Percentiles rank a stretch among this genome's conserved stretches.
phyloP scores from a whole-genome alignment of 495 filamentous ascomycete species.

The Barbatosphaeria neglecta region DNA sequence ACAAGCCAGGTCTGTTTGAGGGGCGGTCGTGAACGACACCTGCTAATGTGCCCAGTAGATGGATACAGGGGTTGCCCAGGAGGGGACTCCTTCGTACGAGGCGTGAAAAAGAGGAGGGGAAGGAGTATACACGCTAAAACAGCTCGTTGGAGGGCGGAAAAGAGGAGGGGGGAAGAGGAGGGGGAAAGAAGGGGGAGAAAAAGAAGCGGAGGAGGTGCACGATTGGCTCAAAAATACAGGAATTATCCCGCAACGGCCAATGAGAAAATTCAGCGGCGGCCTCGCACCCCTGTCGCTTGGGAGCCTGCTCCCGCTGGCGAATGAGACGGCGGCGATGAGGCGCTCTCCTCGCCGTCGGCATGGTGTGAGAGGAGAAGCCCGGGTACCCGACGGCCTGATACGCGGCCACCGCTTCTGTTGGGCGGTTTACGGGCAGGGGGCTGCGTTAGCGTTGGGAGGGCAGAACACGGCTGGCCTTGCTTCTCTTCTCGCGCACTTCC shows the following conservation, averaged over 20 bases:
- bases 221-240: not conserved
- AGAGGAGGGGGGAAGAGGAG: not conserved
- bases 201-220: not conserved
- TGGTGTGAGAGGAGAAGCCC: not conserved
- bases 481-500: not conserved
- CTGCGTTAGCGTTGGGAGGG: too few species aligned
- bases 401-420: slow-evolving; percentile 9
- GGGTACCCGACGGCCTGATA: too few species aligned
- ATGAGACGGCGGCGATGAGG: slow-evolving; percentile 4
- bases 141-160: not conserved
- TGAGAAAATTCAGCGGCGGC: not conserved
- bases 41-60: not conserved
- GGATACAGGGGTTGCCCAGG: not conserved
- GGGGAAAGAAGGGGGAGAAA: not conserved
- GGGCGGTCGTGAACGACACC: not conserved
- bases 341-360: too few species aligned
- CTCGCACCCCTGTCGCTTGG: not conserved
- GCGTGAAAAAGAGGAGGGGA: not conserved
- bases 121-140: too few species aligned
- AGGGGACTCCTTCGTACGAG: not conserved
- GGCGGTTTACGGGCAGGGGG: slow-evolving; percentile 9
- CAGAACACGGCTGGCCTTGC: not conserved
- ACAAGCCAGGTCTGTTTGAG: not conserved
- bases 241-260: not conserved
- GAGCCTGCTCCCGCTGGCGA: slow-evolving; percentile 4